phyloP scores from a whole-genome alignment of 2,329 filamentous ascomycete genomes.

The Elsinoe batatas region DNA sequence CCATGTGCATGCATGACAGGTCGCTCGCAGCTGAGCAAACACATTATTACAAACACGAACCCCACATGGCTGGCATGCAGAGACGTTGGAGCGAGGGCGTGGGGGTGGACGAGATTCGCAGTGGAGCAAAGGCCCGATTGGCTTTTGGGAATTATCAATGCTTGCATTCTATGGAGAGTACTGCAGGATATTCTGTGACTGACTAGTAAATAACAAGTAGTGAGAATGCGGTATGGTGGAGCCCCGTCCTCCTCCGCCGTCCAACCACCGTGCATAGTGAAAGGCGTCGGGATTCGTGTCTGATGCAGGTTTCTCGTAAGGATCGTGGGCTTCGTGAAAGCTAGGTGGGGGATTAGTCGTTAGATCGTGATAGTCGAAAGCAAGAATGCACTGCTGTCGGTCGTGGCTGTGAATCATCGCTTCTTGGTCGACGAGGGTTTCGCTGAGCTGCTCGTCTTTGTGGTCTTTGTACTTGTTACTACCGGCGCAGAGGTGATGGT shows the following conservation, averaged over 20 bases:
- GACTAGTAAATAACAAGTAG: too few relatives aligned
- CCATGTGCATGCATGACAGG: neutral
- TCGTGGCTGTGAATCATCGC: neutral
- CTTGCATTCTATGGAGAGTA: too few relatives aligned
- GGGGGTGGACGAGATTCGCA: too few relatives aligned
- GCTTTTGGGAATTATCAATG: too few relatives aligned
- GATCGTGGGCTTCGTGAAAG: neutral
- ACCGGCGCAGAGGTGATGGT: neutral
- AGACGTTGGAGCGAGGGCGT: too few relatives aligned
- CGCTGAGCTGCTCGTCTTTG: neutral
- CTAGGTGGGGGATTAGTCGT: neutral
- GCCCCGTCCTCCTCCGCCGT: neutral
- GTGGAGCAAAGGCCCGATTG: too few relatives aligned
- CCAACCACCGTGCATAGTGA: neutral
- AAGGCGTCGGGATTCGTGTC: neutral
- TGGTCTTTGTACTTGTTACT: constrained; percentile 3
- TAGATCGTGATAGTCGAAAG: neutral
- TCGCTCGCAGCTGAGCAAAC: neutral
- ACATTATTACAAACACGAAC: too few relatives aligned
- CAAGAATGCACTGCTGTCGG: neutral
- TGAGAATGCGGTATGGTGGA: neutral
- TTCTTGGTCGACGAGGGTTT: constrained; percentile 4
- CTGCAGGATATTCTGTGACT: too few relatives aligned
- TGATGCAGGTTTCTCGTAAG: neutral
- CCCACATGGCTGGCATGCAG: too few relatives aligned